Evolutionary conservation across 2,329 filamentous ascomycete species (phyloP), one percentile per base, ranked within the genome.

Genomic region (Orbilia ellipsospora): DNA sequence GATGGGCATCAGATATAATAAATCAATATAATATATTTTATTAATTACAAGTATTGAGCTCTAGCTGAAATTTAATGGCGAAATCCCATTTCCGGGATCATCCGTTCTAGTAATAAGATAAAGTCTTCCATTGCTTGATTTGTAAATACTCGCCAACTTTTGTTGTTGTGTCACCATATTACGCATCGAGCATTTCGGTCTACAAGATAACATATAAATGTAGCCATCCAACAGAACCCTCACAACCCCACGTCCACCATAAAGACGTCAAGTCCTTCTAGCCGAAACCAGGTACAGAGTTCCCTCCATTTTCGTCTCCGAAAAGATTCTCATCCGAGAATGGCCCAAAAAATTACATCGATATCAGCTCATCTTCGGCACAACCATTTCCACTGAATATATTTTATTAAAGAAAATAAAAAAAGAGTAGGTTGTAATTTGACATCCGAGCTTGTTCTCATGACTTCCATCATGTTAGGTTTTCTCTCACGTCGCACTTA

Each of bases 301-400:
- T 54, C 31, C 23, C 50, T n/a, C 18, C 13, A 44, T 12, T n/a
- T 42, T 44, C 55, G 8, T 20, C 23, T 31, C 45, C 12, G 45
- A 64, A 18, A 36, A 36, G 31, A 12, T 16, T 73, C 61, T 48
- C 62, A 51, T 42, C 56, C 40, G 62, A 31, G 52, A 52, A 62
- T 59, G 70, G 70, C 69, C 57, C 36, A 57, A 48, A 48, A 36
- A 44, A 42, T 23, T 36, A 60, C 16, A 73, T 89, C 83, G 81
- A 87, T 95, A 86, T 96, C 88, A 95, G 93, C 93, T 97, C 93
- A 93, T 96, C 93, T 96, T 94, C 92, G 93, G 93, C 94, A 93
- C 94, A 95, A 94, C 89, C 88, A 70, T 89, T 93, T 92, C 90
- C 92, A 97, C 90, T 84, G 84, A 83, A 82, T 83, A 52, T 42